These are phyloP conservation scores for Rhodocollybia butyracea DNA, from an alignment of 768 basidiomycete genomes.

Conservation along the genomic window DNA sequence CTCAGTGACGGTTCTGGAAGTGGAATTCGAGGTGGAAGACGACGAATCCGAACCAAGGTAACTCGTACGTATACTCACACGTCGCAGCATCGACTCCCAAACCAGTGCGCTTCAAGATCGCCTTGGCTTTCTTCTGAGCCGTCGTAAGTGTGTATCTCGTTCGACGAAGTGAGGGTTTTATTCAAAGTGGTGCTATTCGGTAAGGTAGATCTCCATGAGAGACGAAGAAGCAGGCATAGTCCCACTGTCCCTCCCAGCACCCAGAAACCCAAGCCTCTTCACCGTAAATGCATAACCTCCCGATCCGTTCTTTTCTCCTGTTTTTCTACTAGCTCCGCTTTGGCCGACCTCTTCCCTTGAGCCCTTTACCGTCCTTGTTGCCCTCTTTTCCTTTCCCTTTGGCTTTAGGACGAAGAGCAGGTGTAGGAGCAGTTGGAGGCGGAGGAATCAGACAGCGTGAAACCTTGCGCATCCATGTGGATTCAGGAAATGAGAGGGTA, in stretches of 20 bases:
- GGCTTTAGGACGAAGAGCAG: background rate
- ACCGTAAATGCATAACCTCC: no score
- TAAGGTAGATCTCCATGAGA: no score
- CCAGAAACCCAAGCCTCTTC: no score
- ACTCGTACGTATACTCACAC: constrained; percentile 6
- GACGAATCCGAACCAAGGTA: background rate
- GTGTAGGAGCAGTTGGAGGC: background rate
- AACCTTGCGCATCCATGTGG: background rate
- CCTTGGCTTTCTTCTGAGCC: background rate
- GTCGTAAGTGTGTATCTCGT: background rate
- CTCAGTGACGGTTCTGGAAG: no score
- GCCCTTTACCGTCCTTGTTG: no score
- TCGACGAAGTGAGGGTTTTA: background rate
- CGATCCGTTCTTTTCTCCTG: background rate
- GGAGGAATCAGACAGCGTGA: background rate
- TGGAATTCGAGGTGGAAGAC: no score
- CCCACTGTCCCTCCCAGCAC: no score
- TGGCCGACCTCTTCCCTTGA: no score
- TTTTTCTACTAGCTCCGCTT: background rate
- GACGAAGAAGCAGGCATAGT: no score
- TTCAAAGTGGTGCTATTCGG: no score
- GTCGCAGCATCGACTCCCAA: background rate
- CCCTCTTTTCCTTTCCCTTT: background rate
- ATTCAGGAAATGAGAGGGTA: background rate
- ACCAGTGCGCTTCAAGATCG: background rate